These are phyloP conservation scores for Fusarium mexicanum DNA, from an alignment of 2,329 filamentous ascomycete genomes.

Conservation along the genomic window DNA sequence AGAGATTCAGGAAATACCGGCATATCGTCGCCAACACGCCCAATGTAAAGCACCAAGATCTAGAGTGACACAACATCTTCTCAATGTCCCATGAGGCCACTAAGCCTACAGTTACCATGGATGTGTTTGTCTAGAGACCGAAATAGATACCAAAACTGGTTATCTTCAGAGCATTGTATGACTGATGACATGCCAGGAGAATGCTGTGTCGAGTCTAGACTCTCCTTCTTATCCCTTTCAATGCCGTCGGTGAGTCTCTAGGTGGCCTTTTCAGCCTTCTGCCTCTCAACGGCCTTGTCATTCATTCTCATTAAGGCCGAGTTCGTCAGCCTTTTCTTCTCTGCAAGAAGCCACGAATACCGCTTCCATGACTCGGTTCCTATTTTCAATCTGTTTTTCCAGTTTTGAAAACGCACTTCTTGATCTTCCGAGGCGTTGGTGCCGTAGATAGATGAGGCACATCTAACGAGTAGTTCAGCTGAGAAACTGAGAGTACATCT, in stretches of 20 bases:
- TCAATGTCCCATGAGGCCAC: not conserved
- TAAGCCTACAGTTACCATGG: not conserved
- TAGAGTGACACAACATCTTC: not conserved
- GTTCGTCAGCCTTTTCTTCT: not conserved
- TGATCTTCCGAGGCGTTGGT: not conserved
- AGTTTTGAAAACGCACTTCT: not conserved
- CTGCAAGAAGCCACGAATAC: not conserved
- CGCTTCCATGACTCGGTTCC: not conserved
- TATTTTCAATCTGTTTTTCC: not conserved
- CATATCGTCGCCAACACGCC: not conserved
- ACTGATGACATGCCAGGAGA: conserved; percentile 8
- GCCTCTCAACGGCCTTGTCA: not conserved
- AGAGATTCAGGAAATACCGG: not conserved
- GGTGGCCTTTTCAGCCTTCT: not conserved
- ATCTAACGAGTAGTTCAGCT: not conserved
- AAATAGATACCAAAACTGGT: not conserved
- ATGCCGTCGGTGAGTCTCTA: conserved; percentile 15
- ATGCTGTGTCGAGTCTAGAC: conserved; percentile 27
- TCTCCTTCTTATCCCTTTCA: conserved; percentile 16
- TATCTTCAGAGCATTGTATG: not conserved
- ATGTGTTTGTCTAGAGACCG: not conserved
- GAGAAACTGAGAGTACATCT: not conserved
- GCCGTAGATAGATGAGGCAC: not conserved
- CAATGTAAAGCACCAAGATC: not conserved
- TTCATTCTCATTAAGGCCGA: not conserved